These are phyloP conservation scores for Saccharomycopsis vini DNA, from an alignment of 805 yeast species.

Conservation along the genomic window DNA sequence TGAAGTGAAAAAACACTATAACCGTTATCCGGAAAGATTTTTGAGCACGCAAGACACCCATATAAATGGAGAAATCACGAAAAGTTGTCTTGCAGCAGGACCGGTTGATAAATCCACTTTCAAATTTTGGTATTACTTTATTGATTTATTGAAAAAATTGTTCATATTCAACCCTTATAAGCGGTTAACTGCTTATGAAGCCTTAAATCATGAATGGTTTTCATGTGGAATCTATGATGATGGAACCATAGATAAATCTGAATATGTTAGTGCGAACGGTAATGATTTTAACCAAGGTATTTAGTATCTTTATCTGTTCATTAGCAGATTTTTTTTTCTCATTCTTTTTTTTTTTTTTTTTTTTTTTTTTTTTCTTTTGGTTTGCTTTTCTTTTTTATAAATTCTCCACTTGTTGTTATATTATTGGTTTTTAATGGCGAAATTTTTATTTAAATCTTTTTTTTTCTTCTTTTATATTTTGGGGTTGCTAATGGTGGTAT, in stretches of 20 bases:
- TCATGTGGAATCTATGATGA: slow-evolving; percentile 50
- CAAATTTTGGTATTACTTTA: slow-evolving; percentile 76
- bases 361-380: not conserved
- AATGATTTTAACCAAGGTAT: not conserved
- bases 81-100: not conserved
- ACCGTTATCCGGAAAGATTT: not conserved
- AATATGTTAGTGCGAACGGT: not conserved
- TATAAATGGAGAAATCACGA: slow-evolving; percentile 1
- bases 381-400: too few species aligned
- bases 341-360: too few species aligned
- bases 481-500: too few species aligned
- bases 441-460: not conserved
- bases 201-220: slow-evolving; percentile 79
- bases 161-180: slow-evolving; percentile 64
- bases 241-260: slow-evolving; percentile 27
- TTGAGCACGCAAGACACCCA: not conserved
- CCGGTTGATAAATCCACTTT: slow-evolving; percentile 48
- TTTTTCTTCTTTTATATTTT: not conserved
- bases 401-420: not conserved
- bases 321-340: not conserved
- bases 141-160: slow-evolving; percentile 56
- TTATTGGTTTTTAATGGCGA: not conserved
- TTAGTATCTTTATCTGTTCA: not conserved
- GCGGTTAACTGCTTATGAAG: slow-evolving; percentile 68
- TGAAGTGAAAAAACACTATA: not conserved